phyloP scores from a whole-genome alignment of 2,329 filamentous ascomycete genomes.

The Raffaelea albimanens region DNA sequence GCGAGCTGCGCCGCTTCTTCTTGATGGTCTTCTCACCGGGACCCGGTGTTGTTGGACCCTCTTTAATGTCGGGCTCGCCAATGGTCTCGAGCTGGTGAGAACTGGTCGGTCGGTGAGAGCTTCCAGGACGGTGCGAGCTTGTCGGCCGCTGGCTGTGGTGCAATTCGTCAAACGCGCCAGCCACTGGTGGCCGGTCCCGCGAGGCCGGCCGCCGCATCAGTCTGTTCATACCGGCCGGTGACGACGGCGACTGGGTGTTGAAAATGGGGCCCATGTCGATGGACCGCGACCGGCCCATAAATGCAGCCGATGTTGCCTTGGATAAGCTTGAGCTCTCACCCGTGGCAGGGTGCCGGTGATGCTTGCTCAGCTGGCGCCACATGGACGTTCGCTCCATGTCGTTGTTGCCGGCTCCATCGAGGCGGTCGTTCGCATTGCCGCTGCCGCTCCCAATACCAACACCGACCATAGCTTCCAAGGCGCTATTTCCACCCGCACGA shows the following conservation, averaged over 20 bases:
- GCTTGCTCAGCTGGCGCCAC: slow-evolving; percentile 82
- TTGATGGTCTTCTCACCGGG: slow-evolving; percentile 33
- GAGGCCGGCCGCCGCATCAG: slow-evolving; percentile 40
- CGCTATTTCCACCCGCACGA: neutral
- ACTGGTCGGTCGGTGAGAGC: slow-evolving; percentile 32
- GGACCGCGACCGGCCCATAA: slow-evolving; percentile 63
- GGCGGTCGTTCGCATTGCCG: neutral
- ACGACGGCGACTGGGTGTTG: slow-evolving; percentile 16
- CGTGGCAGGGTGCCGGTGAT: slow-evolving; percentile 48
- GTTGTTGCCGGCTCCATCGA: neutral
- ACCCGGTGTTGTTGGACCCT: slow-evolving; percentile 22
- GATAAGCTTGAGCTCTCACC: slow-evolving; percentile 56
- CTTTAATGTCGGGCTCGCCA: slow-evolving; percentile 39
- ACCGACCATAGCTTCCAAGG: slow-evolving; percentile 1
- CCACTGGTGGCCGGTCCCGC: slow-evolving; percentile 50
- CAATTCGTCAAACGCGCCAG: slow-evolving; percentile 56
- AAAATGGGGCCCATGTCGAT: slow-evolving; percentile 54
- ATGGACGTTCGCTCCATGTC: slow-evolving; percentile 65
- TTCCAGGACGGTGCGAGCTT: slow-evolving; percentile 38
- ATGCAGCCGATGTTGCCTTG: slow-evolving; percentile 34
- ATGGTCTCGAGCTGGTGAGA: slow-evolving; percentile 43
- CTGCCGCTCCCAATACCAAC: neutral
- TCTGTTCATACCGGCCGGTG: slow-evolving; percentile 33
- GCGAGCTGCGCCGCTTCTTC: slow-evolving; percentile 81
- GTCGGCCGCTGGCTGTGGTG: slow-evolving; percentile 23